Percentiles rank a stretch among this genome's conserved stretches.
These are phyloP conservation scores for Prinsepia uniflora DNA, from an alignment of 306 rosid genomes.

Conservation along the genomic window DNA sequence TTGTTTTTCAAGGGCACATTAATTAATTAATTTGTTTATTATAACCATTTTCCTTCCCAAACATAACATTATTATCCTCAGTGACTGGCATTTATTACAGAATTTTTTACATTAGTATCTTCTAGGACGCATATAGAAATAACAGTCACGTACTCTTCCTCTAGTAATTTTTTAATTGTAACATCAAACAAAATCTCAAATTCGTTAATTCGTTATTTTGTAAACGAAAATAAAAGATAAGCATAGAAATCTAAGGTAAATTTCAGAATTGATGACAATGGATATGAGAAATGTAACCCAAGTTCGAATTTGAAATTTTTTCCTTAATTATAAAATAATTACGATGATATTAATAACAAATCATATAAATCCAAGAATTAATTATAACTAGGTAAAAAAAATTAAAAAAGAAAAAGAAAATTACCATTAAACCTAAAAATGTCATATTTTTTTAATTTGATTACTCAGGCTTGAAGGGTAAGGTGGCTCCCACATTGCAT, in stretches of 20 bases:
- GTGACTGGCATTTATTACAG: neutral
- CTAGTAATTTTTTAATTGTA: too few relatives aligned
- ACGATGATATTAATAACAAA: too few relatives aligned
- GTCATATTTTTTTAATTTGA: neutral
- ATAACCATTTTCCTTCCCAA: neutral
- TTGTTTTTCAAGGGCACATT: neutral
- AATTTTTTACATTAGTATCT: neutral
- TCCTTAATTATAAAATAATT: too few relatives aligned
- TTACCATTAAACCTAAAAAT: neutral
- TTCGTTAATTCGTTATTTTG: too few relatives aligned
- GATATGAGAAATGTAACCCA: neutral
- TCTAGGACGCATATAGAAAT: neutral
- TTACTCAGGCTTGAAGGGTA: neutral
- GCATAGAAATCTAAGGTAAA: too few relatives aligned
- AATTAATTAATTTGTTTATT: neutral
- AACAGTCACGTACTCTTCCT: too few relatives aligned
- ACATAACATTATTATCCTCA: neutral
- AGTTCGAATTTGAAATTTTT: too few relatives aligned
- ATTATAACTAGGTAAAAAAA: too few relatives aligned
- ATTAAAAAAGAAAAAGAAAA: too few relatives aligned
- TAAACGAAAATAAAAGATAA: too few relatives aligned
- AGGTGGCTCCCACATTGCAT: constrained; percentile 39
- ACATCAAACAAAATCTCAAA: too few relatives aligned
- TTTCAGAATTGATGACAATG: neutral
- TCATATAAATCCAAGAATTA: too few relatives aligned